These are phyloP conservation scores for Yamadazyma aaseri DNA, from an alignment of 1,139 yeast species.

Conservation along the genomic window DNA sequence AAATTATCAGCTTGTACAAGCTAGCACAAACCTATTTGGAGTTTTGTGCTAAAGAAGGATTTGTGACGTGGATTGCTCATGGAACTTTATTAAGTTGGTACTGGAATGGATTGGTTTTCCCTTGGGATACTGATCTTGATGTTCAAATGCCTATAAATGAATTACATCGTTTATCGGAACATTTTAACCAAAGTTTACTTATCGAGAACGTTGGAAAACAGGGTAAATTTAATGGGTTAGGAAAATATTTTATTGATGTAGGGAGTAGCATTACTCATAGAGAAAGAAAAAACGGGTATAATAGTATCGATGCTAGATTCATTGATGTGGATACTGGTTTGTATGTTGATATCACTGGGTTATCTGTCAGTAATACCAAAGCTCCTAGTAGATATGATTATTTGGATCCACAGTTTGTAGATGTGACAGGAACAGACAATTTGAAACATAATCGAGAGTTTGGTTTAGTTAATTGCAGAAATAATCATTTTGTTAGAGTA, in stretches of 20 bases:
- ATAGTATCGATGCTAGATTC: conserved; percentile 40
- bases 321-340: conserved; percentile 39
- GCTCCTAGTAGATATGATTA: conserved; percentile 33
- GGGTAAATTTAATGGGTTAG: conserved; percentile 27
- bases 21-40: conserved; percentile 30
- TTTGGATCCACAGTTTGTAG: conserved; percentile 14
- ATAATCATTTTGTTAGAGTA: conserved; percentile 36
- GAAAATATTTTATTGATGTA: conserved; percentile 34
- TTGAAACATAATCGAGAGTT: conserved; percentile 20
- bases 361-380: conserved; percentile 26
- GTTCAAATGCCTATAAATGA: conserved; percentile 37
- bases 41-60: conserved; percentile 28
- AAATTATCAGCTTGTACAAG: conserved; percentile 27
- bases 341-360: conserved; percentile 39
- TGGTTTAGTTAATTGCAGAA: conserved; percentile 44
- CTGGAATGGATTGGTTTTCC: conserved; percentile 38
- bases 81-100: conserved; percentile 44
- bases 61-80: conserved; percentile 43
- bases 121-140: conserved; percentile 40
- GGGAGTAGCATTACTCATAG: conserved; percentile 32
- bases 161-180: conserved; percentile 26
- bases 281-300: conserved; percentile 30
- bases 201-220: conserved; percentile 25
- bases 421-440: conserved; percentile 12
- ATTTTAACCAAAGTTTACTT: conserved; percentile 38